A percentile compares a stretch with the other conserved stretches of the same genome.
Conservation (phyloP, 208 protist genomes). For the Trypanosoma melophagium region DNA sequence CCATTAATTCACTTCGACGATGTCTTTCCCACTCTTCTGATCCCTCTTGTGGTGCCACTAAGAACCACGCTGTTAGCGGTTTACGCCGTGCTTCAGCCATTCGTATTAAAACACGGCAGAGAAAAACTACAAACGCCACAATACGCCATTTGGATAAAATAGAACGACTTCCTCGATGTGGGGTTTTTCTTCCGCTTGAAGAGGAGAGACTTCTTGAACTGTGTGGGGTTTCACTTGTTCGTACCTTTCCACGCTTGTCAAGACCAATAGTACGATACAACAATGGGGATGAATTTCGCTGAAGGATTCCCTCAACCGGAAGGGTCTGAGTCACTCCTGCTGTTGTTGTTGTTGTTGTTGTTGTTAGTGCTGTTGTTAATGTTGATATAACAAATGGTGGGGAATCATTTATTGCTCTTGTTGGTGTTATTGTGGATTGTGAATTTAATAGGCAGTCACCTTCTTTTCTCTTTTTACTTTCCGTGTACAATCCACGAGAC, state of each 20-base stretch:
- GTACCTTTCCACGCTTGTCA: constrained; percentile 11
- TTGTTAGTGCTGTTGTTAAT: too few species aligned
- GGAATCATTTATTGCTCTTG: too few species aligned
- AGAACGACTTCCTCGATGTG: neutral
- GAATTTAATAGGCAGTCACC: too few species aligned
- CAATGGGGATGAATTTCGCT: constrained; percentile 8
- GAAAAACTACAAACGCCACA: constrained; percentile 2
- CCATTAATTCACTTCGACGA: neutral
- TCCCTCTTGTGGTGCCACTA: neutral
- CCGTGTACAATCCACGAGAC: too few species aligned
- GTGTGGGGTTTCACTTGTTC: neutral
- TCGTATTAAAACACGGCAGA: neutral
- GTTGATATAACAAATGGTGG: too few species aligned
- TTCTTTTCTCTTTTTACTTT: too few species aligned
- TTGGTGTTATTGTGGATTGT: too few species aligned
- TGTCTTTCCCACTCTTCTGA: neutral
- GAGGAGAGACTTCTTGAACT: too few species aligned
- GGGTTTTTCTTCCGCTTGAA: neutral
- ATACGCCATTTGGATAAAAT: constrained; percentile 12
- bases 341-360: neutral
- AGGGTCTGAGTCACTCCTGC: neutral
- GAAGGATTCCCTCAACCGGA: constrained; percentile 12
- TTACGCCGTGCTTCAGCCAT: neutral
- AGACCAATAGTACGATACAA: constrained; percentile 13
- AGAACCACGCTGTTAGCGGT: neutral